These are phyloP conservation scores for Psophocarpus tetragonolobus DNA, from an alignment of 306 rosid species.

Conservation along the genomic window DNA sequence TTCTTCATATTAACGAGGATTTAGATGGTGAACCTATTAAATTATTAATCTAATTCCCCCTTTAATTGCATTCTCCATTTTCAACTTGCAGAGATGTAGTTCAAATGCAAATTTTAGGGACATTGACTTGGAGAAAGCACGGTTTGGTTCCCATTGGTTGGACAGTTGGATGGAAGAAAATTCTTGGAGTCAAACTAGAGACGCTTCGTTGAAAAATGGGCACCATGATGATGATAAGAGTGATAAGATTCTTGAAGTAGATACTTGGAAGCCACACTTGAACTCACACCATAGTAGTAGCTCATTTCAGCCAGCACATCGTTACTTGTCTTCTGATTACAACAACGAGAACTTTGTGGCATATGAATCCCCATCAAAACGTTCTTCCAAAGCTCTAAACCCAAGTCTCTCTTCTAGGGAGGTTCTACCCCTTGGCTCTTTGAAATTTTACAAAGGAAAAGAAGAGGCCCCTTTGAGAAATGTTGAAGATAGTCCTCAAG, in stretches of 20 bases:
- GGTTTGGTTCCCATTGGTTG: constrained; percentile 59
- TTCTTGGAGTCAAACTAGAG: constrained; percentile 42
- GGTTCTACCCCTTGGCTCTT: constrained; percentile 33
- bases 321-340: constrained; percentile 42
- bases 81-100: constrained; percentile 67
- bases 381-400: constrained; percentile 42
- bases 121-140: constrained; percentile 43
- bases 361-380: constrained; percentile 63
- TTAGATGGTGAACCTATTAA: background rate
- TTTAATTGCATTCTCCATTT: constrained; percentile 21
- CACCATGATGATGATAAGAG: constrained; percentile 59
- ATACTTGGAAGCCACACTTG: constrained; percentile 89
- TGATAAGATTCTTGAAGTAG: constrained; percentile 96
- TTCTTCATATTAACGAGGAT: background rate
- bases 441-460: constrained; percentile 48
- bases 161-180: constrained; percentile 96
- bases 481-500: constrained; percentile 65
- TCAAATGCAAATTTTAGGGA: constrained; percentile 74
- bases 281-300: constrained; percentile 45
- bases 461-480: constrained; percentile 57
- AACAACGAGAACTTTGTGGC: constrained; percentile 34
- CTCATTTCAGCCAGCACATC: constrained; percentile 49
- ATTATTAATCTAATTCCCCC: background rate
- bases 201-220: constrained; percentile 42
- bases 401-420: constrained; percentile 50